Base-by-base conservation (phyloP, 306 rosid genomes). In the Fagus crenata region DNA sequence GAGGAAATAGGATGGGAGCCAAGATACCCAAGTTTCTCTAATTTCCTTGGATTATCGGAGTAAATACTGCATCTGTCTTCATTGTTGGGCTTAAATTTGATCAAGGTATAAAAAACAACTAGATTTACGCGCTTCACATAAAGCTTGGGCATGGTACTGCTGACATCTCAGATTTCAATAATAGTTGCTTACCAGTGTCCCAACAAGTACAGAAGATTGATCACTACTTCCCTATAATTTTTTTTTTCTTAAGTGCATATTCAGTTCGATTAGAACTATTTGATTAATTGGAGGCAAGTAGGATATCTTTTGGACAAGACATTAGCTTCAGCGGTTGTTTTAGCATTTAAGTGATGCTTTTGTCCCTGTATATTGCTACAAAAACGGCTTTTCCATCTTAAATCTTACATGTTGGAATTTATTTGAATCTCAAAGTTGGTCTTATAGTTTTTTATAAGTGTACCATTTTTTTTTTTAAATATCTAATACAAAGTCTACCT, bases 1-100 rank as follows among this genome's bases (percentile, higher is more conserved):
- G 82, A 84, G 43, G 91, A 89, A 81, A 37, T 90, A 32, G 97
- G 96, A n/a, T 95, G 99, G 99, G 93, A 89, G 82, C 97, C 99
- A 1, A 95, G 88, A 87, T 92, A 90, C 89, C 72, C 90, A 9
- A 90, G 97, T 80, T 95, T 95, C 61, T 42, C 88, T 39, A 81
- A 84, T 78, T 95, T 89, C 80, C 91, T 92, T 42, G 97, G 80
- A 88, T 80, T 83, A 42, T 90, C 33, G 78, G 84, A 89, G 65
- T 6, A 49, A 53, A 5, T 71, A 53, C 53, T 32, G 12, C 71
- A 22, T 60, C 31, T 42, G 75, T 77, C 42, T 59, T 33, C 78
- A 36, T 67, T 37, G 5, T 6, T 31, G 61, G 31, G 35, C 36
- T 68, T 18, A n/a, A 6, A 22, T 18, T 51, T 49, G 17, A 37